Evolutionary conservation across 179 eudicot genomes (phyloP).

Genomic region (Actinidia chinensis): DNA sequence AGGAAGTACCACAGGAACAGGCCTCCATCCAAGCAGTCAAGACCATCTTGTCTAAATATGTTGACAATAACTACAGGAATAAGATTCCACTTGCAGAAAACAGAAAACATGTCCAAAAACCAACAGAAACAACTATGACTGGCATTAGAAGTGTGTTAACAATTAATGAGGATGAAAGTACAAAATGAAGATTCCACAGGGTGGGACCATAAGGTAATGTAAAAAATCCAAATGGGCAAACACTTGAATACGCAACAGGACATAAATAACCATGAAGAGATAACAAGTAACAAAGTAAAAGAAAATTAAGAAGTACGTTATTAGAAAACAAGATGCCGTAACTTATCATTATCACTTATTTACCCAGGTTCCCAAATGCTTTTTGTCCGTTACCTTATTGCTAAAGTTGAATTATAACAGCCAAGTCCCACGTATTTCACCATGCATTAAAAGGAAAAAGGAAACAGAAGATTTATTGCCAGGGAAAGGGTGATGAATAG

Average conservation of each 20-base stretch:
- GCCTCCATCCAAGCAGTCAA: constrained; percentile 98
- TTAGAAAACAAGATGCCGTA: too few species aligned
- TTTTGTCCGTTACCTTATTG: too few species aligned
- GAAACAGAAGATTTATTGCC: background rate
- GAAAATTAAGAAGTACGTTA: too few species aligned
- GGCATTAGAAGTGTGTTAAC: background rate
- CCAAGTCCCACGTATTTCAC: background rate
- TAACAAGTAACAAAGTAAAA: too few species aligned
- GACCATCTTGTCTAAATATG: constrained; percentile 83
- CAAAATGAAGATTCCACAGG: background rate
- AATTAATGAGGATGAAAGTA: background rate
- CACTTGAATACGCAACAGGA: too few species aligned
- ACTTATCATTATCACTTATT: too few species aligned
- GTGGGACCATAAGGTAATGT: background rate
- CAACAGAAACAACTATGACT: background rate
- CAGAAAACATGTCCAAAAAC: constrained; percentile 15
- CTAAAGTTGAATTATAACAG: background rate
- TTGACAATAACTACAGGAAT: constrained; percentile 55
- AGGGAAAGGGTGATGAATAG: background rate
- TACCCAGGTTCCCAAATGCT: background rate
- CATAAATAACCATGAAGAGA: too few species aligned
- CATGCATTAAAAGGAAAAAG: background rate
- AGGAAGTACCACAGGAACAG: constrained; percentile 72
- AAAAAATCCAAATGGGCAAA: background rate
- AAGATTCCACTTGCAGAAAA: constrained; percentile 18